Percentiles rank a stretch among this genome's conserved stretches.
phyloP scores from a whole-genome alignment of 2,329 filamentous ascomycete species.

The Epichloe amarillans region DNA sequence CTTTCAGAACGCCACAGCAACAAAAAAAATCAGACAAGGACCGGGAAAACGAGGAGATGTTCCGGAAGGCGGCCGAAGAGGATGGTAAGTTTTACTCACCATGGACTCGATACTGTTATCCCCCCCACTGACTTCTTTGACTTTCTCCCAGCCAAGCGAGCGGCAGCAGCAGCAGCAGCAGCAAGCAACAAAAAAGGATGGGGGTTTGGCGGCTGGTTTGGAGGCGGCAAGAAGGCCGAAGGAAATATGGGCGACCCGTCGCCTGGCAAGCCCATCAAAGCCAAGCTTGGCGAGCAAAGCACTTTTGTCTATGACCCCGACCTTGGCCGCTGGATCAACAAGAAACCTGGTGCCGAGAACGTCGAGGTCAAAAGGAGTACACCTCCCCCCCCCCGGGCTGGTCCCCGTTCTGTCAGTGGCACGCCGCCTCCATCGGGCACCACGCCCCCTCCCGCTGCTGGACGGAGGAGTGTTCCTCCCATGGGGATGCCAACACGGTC shows the following conservation, averaged over 20 bases:
- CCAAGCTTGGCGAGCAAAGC: constrained; percentile 88
- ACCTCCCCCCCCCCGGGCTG: constrained; percentile 59
- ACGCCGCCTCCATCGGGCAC: constrained; percentile 34
- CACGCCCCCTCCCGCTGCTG: constrained; percentile 20
- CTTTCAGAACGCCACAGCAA: constrained; percentile 29
- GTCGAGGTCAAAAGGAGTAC: constrained; percentile 47
- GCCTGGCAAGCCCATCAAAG: constrained; percentile 61
- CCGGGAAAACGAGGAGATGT: constrained; percentile 70
- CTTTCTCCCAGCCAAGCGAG: constrained; percentile 43
- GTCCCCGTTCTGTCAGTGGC: constrained; percentile 38
- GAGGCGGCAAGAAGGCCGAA: constrained; percentile 49
- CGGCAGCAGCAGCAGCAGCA: constrained; percentile 30
- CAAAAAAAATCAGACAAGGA: constrained; percentile 58
- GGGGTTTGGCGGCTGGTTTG: constrained; percentile 78
- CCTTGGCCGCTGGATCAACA: constrained; percentile 97
- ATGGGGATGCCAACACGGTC: constrained; percentile 14
- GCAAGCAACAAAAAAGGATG: constrained; percentile 51
- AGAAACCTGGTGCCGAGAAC: constrained; percentile 63
- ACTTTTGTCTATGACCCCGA: constrained; percentile 91
- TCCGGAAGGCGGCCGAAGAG: constrained; percentile 70
- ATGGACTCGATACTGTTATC: not conserved
- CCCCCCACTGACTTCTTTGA: not conserved
- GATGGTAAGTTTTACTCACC: constrained; percentile 37
- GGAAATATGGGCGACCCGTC: constrained; percentile 22
- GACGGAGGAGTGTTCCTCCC: constrained; percentile 20